A percentile compares a stretch with the other conserved stretches of the same genome.
phyloP scores from a whole-genome alignment of 768 basidiomycete genomes.

The Tricholoma sp. region DNA sequence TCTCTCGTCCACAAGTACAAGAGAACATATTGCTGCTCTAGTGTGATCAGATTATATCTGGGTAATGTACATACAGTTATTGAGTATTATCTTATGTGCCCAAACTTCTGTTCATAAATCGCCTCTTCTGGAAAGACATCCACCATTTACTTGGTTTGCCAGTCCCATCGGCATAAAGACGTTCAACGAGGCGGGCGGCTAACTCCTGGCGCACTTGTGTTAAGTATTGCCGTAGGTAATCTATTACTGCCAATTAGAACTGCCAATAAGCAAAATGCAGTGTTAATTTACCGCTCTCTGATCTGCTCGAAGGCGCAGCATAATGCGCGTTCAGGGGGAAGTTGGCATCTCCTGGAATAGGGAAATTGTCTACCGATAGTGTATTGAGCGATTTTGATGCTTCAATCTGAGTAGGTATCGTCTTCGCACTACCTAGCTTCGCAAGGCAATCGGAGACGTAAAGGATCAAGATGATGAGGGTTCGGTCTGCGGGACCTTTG shows the following conservation, averaged over 20 bases:
- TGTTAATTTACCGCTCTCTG: slow-evolving; percentile 65
- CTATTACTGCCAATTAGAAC: slow-evolving; percentile 33
- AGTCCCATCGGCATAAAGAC: slow-evolving; percentile 88
- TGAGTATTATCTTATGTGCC: slow-evolving; percentile 42
- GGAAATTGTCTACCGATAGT: slow-evolving; percentile 87
- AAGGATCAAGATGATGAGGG: slow-evolving; percentile 95
- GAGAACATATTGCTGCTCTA: slow-evolving; percentile 11
- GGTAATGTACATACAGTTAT: background rate
- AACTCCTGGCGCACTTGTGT: slow-evolving; percentile 92
- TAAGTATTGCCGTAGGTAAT: slow-evolving; percentile 87
- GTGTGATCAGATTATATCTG: background rate
- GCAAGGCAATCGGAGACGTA: slow-evolving; percentile 96
- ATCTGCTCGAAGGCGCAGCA: slow-evolving; percentile 66
- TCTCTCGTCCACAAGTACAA: too few relatives aligned
- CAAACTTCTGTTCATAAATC: slow-evolving; percentile 91
- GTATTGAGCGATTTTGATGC: slow-evolving; percentile 88
- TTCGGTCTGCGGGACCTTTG: slow-evolving; percentile 94
- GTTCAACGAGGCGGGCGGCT: slow-evolving; percentile 78
- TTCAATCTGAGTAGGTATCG: slow-evolving; percentile 71
- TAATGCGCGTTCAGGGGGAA: slow-evolving; percentile 94
- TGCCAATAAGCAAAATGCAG: background rate
- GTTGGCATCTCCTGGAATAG: slow-evolving; percentile 93
- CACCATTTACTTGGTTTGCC: slow-evolving; percentile 99
- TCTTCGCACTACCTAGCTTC: slow-evolving; percentile 73
- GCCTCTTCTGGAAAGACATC: slow-evolving; percentile 99